These are phyloP conservation scores for Beauveria sp. DNA, from an alignment of 2,329 filamentous ascomycete genomes.

Conservation along the genomic window DNA sequence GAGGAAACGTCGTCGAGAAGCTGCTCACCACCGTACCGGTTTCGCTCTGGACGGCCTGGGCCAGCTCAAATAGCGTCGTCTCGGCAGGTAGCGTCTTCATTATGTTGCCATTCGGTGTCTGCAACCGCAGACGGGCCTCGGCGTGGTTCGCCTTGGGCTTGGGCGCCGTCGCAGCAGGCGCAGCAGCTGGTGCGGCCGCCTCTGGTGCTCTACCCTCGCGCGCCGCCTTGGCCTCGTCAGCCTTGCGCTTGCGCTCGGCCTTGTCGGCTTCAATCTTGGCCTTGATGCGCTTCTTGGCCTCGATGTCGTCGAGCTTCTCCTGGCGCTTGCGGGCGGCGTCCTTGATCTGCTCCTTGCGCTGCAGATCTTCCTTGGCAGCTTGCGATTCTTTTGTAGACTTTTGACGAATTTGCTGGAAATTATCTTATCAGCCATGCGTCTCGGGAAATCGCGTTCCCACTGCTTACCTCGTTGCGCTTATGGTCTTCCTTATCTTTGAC, in stretches of 20 bases:
- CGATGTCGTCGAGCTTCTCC: conserved; percentile 79
- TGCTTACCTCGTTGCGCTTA: conserved; percentile 71
- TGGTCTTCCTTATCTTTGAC: conserved; percentile 71
- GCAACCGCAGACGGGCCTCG: conserved; percentile 74
- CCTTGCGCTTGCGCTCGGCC: conserved; percentile 76
- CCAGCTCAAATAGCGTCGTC: conserved; percentile 89
- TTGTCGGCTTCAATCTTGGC: conserved; percentile 94
- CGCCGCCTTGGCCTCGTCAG: conserved; percentile 76
- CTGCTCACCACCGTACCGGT: conserved; percentile 61
- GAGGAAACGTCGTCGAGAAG: conserved; percentile 82
- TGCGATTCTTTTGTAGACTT: conserved; percentile 87
- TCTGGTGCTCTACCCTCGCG: conserved; percentile 64
- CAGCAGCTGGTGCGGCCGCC: conserved; percentile 30
- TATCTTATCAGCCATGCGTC: conserved; percentile 10
- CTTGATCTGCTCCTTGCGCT: conserved; percentile 84
- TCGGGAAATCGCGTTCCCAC: background rate
- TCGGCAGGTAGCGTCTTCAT: conserved; percentile 84
- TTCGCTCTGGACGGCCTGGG: conserved; percentile 65
- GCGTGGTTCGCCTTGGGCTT: conserved; percentile 66
- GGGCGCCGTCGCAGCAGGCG: conserved; percentile 35
- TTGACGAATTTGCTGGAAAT: conserved; percentile 55
- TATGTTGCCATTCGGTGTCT: conserved; percentile 65
- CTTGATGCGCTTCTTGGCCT: conserved; percentile 81
- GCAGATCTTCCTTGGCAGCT: conserved; percentile 81
- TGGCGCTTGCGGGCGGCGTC: conserved; percentile 78